A percentile compares a stretch with the other conserved stretches of the same genome.
phyloP scores from a whole-genome alignment of 768 basidiomycete genomes.

The Pulveroboletus frians region DNA sequence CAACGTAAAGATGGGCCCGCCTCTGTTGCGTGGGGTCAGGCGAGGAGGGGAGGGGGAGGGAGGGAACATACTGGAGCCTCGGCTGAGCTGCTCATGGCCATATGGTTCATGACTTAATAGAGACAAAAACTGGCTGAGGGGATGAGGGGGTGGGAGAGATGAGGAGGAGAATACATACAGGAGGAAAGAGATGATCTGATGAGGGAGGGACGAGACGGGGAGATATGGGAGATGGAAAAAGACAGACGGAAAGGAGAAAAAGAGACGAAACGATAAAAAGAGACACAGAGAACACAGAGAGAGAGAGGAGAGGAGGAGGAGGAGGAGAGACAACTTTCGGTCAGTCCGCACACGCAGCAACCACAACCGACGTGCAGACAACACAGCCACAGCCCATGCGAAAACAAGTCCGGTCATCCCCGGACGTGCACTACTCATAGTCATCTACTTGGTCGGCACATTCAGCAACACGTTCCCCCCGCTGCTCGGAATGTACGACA shows the following conservation, averaged over 20 bases:
- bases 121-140: constrained; percentile 23
- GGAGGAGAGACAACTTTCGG: constrained; percentile 13
- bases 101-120: constrained; percentile 67
- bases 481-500: constrained; percentile 83
- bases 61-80: constrained; percentile 66
- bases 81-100: constrained; percentile 63
- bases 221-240: constrained; percentile 31
- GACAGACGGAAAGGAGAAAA: constrained; percentile 33
- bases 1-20: constrained; percentile 97
- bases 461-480: constrained; percentile 79
- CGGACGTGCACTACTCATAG: not conserved
- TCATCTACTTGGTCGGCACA: constrained; percentile 47
- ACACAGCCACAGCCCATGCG: constrained; percentile 27
- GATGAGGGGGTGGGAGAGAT: not conserved
- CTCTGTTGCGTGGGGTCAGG: constrained; percentile 42
- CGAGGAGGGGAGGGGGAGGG: not conserved
- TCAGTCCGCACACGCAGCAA: constrained; percentile 20
- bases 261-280: constrained; percentile 31
- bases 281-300: constrained; percentile 22
- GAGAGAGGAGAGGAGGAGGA: not conserved
- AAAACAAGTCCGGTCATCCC: constrained; percentile 19
- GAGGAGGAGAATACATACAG: constrained; percentile 22
- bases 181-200: constrained; percentile 39
- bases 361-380: constrained; percentile 11
- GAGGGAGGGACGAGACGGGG: constrained; percentile 32